Conservation (phyloP, 768 basidiomycete species). For the Melanogaster broomeanus region DNA sequence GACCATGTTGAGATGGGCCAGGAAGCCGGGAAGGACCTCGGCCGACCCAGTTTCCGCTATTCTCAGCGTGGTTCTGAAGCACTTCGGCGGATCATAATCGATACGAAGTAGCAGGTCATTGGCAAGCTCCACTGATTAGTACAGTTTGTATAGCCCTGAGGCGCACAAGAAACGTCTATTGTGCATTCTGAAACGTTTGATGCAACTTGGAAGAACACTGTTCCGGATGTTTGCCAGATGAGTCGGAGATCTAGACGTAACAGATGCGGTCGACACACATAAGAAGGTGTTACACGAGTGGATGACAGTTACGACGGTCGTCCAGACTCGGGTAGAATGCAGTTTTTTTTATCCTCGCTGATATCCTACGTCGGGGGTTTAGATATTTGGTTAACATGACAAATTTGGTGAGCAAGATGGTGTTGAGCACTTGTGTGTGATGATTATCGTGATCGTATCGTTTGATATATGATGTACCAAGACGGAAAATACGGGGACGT, state of each 20-base stretch:
- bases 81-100: conserved; percentile 23
- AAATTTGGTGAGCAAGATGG: background rate
- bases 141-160: conserved; percentile 17
- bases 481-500: conserved; percentile 15
- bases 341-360: background rate
- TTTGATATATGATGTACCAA: conserved; percentile 7
- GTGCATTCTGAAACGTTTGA: conserved; percentile 1
- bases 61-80: conserved; percentile 13
- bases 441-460: conserved; percentile 9
- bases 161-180: conserved; percentile 14
- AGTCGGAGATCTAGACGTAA: conserved; percentile 14
- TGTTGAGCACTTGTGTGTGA: background rate
- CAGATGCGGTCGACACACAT: conserved; percentile 8
- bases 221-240: conserved; percentile 5
- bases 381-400: background rate
- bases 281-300: conserved; percentile 10
- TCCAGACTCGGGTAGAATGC: background rate
- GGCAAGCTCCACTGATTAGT: conserved; percentile 2
- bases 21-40: conserved; percentile 9
- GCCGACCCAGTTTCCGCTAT: conserved; percentile 16
- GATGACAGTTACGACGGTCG: conserved; percentile 7
- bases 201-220: conserved; percentile 13
- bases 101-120: conserved; percentile 8
- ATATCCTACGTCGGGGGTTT: too few relatives aligned
- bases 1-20: conserved; percentile 9